A percentile compares a stretch with the other conserved stretches of the same genome.
These are phyloP conservation scores for Cladorrhinum samala DNA, from an alignment of 495 filamentous ascomycete genomes.

Conservation along the genomic window DNA sequence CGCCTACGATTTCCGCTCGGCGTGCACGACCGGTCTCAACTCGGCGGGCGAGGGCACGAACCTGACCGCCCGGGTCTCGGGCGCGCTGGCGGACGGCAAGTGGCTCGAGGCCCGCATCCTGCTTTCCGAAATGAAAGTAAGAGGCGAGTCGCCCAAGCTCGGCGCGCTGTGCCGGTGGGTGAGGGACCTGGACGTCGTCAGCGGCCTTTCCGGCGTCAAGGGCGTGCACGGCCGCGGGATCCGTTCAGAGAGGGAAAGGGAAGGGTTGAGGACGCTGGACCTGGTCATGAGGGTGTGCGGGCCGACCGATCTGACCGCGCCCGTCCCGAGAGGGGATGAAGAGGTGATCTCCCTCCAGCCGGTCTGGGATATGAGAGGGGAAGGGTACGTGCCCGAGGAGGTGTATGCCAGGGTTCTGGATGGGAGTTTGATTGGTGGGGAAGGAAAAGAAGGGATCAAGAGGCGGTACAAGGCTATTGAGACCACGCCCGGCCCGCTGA, in stretches of 20 bases:
- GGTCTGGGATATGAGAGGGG: no score
- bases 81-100: constrained; percentile 37
- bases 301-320: constrained; percentile 28
- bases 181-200: constrained; percentile 43
- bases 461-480: constrained; percentile 31
- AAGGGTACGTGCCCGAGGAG: no score
- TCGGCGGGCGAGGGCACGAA: constrained; percentile 25
- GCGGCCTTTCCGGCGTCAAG: constrained; percentile 28
- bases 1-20: constrained; percentile 41
- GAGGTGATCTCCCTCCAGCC: constrained; percentile 23
- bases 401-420: constrained; percentile 33
- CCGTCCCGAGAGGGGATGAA: constrained; percentile 27
- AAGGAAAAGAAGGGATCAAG: constrained; percentile 28
- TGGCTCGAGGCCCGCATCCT: constrained; percentile 37
- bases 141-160: constrained; percentile 36
- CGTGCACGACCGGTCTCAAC: constrained; percentile 18
- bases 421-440: no score
- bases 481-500: constrained; percentile 34
- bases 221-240: neutral
- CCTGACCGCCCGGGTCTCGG: constrained; percentile 37
- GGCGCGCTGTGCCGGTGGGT: constrained; percentile 47
- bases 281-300: constrained; percentile 37
- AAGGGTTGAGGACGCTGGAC: constrained; percentile 36
- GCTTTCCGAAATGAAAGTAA: constrained; percentile 43
- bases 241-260: constrained; percentile 19